Conservation (phyloP, 495 filamentous ascomycete species). For the Tetracladium setigerum region DNA sequence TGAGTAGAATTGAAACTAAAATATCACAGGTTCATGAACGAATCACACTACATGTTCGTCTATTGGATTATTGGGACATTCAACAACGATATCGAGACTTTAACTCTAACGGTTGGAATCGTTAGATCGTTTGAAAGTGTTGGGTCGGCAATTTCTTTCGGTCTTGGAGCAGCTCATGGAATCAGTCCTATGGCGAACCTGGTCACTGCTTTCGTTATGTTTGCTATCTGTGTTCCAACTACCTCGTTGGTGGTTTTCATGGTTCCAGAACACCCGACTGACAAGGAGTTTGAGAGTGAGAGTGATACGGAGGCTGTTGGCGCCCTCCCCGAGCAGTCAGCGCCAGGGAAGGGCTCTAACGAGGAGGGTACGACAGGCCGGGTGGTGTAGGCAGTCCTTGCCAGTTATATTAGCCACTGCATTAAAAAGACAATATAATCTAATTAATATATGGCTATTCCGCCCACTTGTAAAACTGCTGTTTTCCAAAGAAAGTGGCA, state of each 20-base stretch:
- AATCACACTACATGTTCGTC: constrained; percentile 37
- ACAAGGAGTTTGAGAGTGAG: constrained; percentile 3
- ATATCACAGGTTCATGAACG: constrained; percentile 27
- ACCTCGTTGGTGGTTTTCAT: constrained; percentile 29
- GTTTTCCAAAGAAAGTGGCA: too few relatives aligned
- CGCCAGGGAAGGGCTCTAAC: too few relatives aligned
- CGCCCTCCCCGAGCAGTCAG: too few relatives aligned
- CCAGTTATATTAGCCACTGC: too few relatives aligned
- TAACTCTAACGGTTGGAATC: constrained; percentile 40
- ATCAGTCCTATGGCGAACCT: constrained; percentile 36
- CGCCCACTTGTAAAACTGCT: too few relatives aligned
- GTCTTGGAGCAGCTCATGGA: constrained; percentile 32
- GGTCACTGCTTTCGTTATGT: constrained; percentile 34
- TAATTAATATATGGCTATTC: too few relatives aligned
- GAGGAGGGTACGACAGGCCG: too few relatives aligned
- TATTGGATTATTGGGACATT: constrained; percentile 45
- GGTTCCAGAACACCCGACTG: constrained; percentile 28
- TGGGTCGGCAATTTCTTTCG: constrained; percentile 41
- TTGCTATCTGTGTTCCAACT: constrained; percentile 30
- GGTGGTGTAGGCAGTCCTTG: too few relatives aligned
- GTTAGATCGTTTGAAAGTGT: constrained; percentile 42
- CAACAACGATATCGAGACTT: constrained; percentile 38
- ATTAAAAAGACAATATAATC: too few relatives aligned
- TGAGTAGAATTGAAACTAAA: neutral
- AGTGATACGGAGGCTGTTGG: neutral